phyloP scores from a whole-genome alignment of 2,329 filamentous ascomycete genomes.

The Aspergillus awamori region DNA sequence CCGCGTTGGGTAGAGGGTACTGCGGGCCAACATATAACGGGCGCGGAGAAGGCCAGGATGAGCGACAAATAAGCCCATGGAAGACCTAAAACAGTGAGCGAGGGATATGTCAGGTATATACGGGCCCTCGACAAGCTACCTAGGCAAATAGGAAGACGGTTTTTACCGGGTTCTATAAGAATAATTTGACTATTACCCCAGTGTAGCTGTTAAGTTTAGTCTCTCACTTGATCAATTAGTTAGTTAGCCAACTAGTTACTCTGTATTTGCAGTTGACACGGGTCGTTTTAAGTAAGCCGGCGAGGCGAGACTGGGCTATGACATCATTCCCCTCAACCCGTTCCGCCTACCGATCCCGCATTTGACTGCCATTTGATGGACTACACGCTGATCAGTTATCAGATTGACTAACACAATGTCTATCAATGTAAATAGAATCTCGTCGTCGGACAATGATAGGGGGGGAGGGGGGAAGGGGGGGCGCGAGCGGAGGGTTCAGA shows the following conservation, averaged over 20 bases:
- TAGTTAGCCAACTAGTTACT: not conserved
- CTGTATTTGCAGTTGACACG: not conserved
- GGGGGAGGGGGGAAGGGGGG: too few relatives aligned
- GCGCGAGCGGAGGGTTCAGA: too few relatives aligned
- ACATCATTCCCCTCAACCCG: not conserved
- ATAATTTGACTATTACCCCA: not conserved
- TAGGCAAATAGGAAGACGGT: not conserved
- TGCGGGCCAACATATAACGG: conserved; percentile 28
- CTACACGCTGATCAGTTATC: not conserved
- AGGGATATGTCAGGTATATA: not conserved
- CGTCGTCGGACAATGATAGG: too few relatives aligned
- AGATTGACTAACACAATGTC: not conserved
- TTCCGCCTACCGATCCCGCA: not conserved
- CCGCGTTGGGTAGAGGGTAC: conserved; percentile 19
- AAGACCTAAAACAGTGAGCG: not conserved
- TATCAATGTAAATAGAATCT: too few relatives aligned
- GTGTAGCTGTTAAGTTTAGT: too few relatives aligned
- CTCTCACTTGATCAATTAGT: not conserved
- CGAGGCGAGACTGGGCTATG: not conserved
- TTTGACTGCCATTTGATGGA: not conserved
- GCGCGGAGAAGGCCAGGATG: not conserved
- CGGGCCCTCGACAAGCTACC: too few relatives aligned
- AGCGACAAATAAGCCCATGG: conserved; percentile 11
- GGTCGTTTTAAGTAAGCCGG: not conserved
- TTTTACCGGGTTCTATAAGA: not conserved